Conservation (phyloP, 176 grass and related monocot genomes). For the Zoysia pacifica region DNA sequence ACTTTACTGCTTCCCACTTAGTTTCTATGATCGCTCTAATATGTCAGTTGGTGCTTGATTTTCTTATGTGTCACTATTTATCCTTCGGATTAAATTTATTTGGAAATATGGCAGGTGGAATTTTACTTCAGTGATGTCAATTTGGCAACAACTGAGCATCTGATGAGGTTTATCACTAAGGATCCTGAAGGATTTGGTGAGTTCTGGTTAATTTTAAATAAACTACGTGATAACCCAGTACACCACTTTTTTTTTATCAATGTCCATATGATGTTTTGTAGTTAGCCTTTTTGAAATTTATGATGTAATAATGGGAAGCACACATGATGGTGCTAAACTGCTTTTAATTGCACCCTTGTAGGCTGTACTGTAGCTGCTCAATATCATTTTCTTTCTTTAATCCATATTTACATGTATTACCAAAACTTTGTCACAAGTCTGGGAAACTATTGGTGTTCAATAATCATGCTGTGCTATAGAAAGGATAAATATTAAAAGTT, state of each 20-base stretch:
- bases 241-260: not conserved
- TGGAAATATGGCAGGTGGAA: constrained; percentile 68
- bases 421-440: not conserved
- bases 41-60: constrained; percentile 20
- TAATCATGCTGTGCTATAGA: not conserved
- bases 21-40: not conserved
- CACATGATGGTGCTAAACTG: not conserved
- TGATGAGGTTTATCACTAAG: constrained; percentile 86
- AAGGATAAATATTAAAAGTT: too few relatives aligned
- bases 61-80: constrained; percentile 4
- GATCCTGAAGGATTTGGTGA: constrained; percentile 94
- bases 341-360: not conserved
- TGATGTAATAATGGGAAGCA: not conserved
- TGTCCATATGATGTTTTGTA: not conserved
- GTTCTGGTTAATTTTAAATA: constrained; percentile 38
- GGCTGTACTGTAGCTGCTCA: not conserved
- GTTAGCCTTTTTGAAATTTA: not conserved
- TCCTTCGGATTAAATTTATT: constrained; percentile 19
- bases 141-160: constrained; percentile 91
- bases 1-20: not conserved
- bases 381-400: not conserved
- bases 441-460: not conserved
- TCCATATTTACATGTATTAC: constrained; percentile 7
- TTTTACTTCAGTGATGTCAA: constrained; percentile 98
- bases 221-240: not conserved